A percentile compares a stretch with the other conserved stretches of the same genome.
Conservation (phyloP, 306 rosid species). For the Abrus pulchellus region DNA sequence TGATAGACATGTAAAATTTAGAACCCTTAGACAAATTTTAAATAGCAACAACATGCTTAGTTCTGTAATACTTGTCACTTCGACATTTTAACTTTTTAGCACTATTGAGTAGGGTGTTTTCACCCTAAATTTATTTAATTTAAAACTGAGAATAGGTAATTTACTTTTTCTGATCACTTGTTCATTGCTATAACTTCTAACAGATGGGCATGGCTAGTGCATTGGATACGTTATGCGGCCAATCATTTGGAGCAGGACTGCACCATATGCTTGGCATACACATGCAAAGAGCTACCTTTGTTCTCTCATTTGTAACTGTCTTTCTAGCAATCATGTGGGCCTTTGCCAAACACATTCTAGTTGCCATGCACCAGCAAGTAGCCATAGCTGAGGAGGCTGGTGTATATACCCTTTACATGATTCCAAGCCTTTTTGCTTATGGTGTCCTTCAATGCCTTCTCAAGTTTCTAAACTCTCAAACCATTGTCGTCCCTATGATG, state of each 20-base stretch:
- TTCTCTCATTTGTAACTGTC: constrained; percentile 54
- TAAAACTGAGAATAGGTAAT: background rate
- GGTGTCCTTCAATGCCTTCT: constrained; percentile 63
- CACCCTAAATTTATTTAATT: background rate
- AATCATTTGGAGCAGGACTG: constrained; percentile 73
- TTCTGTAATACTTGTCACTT: too few species aligned
- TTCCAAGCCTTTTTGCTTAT: constrained; percentile 64
- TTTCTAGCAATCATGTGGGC: constrained; percentile 60
- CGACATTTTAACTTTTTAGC: too few species aligned
- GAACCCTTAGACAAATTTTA: too few species aligned
- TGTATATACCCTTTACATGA: constrained; percentile 55
- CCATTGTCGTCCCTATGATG: constrained; percentile 52
- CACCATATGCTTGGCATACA: constrained; percentile 64
- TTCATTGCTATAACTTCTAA: background rate
- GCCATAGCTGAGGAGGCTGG: constrained; percentile 63
- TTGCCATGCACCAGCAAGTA: constrained; percentile 59
- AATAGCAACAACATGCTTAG: too few species aligned
- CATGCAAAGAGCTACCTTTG: constrained; percentile 62
- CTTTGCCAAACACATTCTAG: constrained; percentile 55
- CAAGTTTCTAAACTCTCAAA: constrained; percentile 68
- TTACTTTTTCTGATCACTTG: background rate
- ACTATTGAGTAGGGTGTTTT: too few species aligned
- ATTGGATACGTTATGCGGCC: constrained; percentile 38
- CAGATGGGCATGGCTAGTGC: constrained; percentile 65
- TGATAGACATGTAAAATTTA: too few species aligned